phyloP scores from a whole-genome alignment of 202 grass and related monocot genomes.

The Eragrostis tef region DNA sequence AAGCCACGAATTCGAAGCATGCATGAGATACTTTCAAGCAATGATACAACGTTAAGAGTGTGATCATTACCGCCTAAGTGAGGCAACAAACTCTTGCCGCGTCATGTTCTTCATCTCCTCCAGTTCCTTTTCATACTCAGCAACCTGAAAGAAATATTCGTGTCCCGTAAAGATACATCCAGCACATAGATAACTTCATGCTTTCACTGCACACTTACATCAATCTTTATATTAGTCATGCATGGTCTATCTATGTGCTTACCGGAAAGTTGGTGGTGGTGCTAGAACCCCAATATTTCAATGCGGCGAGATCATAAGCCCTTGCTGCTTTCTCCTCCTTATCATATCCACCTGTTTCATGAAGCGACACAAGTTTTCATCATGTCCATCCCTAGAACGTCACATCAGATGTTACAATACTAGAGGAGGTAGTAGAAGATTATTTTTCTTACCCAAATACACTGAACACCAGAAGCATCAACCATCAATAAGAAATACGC shows the following conservation, averaged over 20 bases:
- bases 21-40: neutral
- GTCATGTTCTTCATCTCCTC: conserved; percentile 99
- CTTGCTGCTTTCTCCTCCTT: conserved; percentile 94
- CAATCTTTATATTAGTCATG: neutral
- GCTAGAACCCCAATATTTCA: conserved; percentile 91
- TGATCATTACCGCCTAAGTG: conserved; percentile 64
- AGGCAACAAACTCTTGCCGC: conserved; percentile 96
- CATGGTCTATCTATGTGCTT: conserved; percentile 26
- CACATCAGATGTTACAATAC: neutral
- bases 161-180: conserved; percentile 43
- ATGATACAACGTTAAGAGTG: neutral
- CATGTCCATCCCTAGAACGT: neutral
- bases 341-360: conserved; percentile 76
- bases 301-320: conserved; percentile 88
- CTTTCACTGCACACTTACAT: conserved; percentile 29
- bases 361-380: neutral
- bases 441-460: conserved; percentile 56
- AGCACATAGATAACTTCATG: conserved; percentile 16
- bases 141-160: conserved; percentile 57
- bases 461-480: conserved; percentile 52
- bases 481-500: conserved; percentile 21
- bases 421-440: neutral
- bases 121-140: conserved; percentile 78
- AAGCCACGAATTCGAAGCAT: neutral
- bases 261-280: conserved; percentile 98